Base-by-base conservation (phyloP, 2,329 filamentous ascomycete genomes). In the Neobulgaria alba region DNA sequence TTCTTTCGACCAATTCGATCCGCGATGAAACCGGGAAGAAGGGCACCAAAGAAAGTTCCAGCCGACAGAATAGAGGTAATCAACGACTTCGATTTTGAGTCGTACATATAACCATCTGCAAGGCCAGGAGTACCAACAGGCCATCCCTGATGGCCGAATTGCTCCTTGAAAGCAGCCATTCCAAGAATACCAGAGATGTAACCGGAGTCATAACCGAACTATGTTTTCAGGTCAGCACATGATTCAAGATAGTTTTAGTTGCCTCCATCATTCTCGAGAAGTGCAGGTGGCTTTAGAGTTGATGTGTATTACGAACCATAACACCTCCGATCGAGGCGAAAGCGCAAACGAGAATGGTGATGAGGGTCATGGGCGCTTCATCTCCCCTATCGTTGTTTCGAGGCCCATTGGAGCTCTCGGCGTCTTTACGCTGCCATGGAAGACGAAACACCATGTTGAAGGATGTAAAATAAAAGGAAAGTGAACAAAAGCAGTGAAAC, bases 1-100 rank as follows among this genome's bases (percentile, higher is more conserved):
- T 33, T 38, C 12, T 39, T 47, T 17, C 54, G 50, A 16, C 69
- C 69, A 10, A 59, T 59, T 29, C 56, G 51, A 44, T 63, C 67
- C 16, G 61, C 61, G 3, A 65, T 37, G 19, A 41, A 37, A 3
- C 48, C 67, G 1, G 62, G 63, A 21, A 66, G 44, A 2, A 73
- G 48, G 1, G 63, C 62, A 12, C 65, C 85, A 45, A 88, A 82
- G 71, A 90, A 89, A 51, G 84, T 89, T 63, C 82, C 82, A 57
- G 50, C 75, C 20, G 85, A 89, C 37, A 89, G 74, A 52, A 89
- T 87, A 15, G 49, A 51, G 5, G 78, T 78, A 58, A 88, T 79
- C 38, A 82, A 66, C 16, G 76, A 79, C 51, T 73, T 68, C 34
- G 67, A 14, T 4, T 23, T 23, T 4, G 39, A 42, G 9, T 34